Conservation (phyloP, 106 monocot species). For the Narthecium ossifragum region DNA sequence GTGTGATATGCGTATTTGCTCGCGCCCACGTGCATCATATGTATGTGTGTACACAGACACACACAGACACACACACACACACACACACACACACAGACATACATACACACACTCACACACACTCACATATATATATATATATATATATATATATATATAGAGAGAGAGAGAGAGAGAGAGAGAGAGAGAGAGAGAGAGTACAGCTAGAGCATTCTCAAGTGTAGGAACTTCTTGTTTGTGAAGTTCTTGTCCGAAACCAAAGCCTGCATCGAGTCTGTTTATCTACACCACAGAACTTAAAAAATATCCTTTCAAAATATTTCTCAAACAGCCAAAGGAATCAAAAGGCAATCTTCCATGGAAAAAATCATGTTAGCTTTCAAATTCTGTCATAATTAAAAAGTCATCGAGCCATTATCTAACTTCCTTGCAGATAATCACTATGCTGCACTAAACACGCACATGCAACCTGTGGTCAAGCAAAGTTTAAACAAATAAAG, state of each 20-base stretch:
- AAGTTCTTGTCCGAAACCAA: slow-evolving; percentile 12
- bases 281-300: slow-evolving; percentile 50
- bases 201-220: slow-evolving; percentile 48
- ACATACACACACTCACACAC: too few species aligned
- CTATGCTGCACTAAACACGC: too few species aligned
- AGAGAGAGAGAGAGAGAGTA: slow-evolving; percentile 10
- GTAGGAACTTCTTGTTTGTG: slow-evolving; percentile 34
- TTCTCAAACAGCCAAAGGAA: background rate
- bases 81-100: background rate
- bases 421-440: too few species aligned
- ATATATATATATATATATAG: background rate
- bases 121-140: background rate
- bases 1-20: too few species aligned
- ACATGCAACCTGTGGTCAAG: too few species aligned
- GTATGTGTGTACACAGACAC: too few species aligned
- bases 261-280: slow-evolving; percentile 32
- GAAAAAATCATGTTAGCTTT: background rate
- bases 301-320: slow-evolving; percentile 6
- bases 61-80: too few species aligned
- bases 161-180: background rate
- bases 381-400: too few species aligned
- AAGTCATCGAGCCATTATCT: too few species aligned
- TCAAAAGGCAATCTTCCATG: background rate
- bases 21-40: too few species aligned
- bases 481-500: too few species aligned